Base-by-base conservation (phyloP, 2,329 filamentous ascomycete species). In the Apiospora rasikravindrae region DNA sequence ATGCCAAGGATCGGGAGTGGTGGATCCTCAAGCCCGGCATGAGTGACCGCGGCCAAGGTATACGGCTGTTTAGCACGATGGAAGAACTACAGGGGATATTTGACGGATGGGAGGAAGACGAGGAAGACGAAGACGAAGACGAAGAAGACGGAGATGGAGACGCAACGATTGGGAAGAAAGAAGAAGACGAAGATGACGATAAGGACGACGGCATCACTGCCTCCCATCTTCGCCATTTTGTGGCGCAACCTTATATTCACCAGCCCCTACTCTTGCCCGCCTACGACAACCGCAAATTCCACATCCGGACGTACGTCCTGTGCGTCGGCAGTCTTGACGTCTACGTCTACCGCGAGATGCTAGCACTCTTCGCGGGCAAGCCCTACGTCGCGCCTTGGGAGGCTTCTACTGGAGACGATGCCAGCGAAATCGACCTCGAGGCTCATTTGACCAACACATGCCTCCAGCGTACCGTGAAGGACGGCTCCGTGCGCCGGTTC, bases 1-100 rank as follows among this genome's bases (percentile, higher is more conserved):
- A 66, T 14, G 29, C 73, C 71, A 76, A 82, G 42, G 84, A 88
- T 57, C 87, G 88, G 73, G 91, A 97, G 80, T 99, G 96, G 96
- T 99, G 96, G 96, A 98, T 99, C 76, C 82, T 99, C 73, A 99
- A 99, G 83, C 96, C 96, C 0, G 93, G 96, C 11, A 98, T 99
- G 96, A 98, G 94, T 81, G 96, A 99, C 80, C 89, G 96, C 33
- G 96, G 96, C 0, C 95, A 98, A 80, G 96, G 96, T 0, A 98
- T 99, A 72, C 86, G 94, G 51, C 85, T 99, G 0, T 99, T 99
- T 82, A 93, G 90, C 77, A 94, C 91, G 2, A 93, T 96, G 85
- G 91, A 92, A 71, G 92, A 97, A 79, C 84, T 99, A n/a, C 92
- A 93, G 73, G 87, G 80, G 19, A 96, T 99, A 70, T 99, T 98